Evolutionary conservation across 176 grass and related monocot species (phyloP), one percentile per base, ranked within the genome.

Genomic region (Themeda triandra): DNA sequence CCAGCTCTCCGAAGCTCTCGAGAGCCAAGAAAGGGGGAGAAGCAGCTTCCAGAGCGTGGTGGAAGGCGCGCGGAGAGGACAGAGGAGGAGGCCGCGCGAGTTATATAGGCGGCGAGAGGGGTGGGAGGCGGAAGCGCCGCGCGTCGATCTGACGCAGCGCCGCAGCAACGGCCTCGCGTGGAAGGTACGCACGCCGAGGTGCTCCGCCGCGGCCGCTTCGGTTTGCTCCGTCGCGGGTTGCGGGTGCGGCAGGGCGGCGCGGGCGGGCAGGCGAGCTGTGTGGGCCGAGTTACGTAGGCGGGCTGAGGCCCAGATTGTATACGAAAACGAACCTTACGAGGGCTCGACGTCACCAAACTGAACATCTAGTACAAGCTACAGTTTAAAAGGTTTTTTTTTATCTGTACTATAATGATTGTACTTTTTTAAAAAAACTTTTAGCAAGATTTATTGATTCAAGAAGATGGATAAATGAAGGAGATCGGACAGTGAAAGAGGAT

Each of bases 101-200:
- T 1, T 65, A 40, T 77, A 77, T 37, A 60, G 53, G 51, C 32
- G 23, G 69, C 12, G 69, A 15, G 39, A 71, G 12, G 63, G 62
- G 30, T 10, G 13, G 9, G 59, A 30, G 46, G 30, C 67, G 67
- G 58, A 25, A n/a, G 62, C 78, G 83, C 14, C 72, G 73, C 79
- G 83, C 83, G 88, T 90, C 66, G 56, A 78, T 78, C 44, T 72
- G 79, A 90, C 73, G 83, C 82, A 74, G 17, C 39, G 42, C 32
- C 44, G 64, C n/a, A 18, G 5, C 59, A 2, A 28, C 69, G 13
- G 33, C 29, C 29, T 18, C 73, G 78, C 79, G 79, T 86, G 27
- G 73, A 82, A 51, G 66, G 79, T 82, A 82, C 83, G 88, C 78
- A 60, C 56, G 56, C 56, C 56, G 56, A 59, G 56, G 56, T 59